Evolutionary conservation across 2,329 filamentous ascomycete species (phyloP), one percentile per base, ranked within the genome.

Genomic region (Sporothrix protearum): DNA sequence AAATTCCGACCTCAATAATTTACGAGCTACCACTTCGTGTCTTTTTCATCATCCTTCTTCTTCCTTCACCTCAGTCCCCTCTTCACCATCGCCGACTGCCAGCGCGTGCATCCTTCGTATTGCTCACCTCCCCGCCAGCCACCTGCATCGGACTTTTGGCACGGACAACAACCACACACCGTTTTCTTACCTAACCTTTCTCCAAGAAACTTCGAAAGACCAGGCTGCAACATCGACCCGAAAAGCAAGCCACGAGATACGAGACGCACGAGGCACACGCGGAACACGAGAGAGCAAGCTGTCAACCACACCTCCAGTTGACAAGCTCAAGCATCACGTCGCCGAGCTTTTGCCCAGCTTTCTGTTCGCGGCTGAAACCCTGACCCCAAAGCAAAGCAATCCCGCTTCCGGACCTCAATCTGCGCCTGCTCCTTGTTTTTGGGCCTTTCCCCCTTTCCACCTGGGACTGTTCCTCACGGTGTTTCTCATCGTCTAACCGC

Each of bases 21-120:
- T 55, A 68, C 49, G 66, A 42, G n/a, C 66, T 68, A 33, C 49
- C 66, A 49, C 66, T 57, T 68, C 49, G 66, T 28, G n/a, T 30
- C 25, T 30, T 30, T 28, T 33, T 42, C 30, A 39, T 55, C 66
- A 22, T 42, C 16, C 33, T 22, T 68, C 33, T 30, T 51, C 39
- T 47, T 53, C 66, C n/a, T 55, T 53, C 25, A 67, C 64, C 25
- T 51, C 45, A 16, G n/a, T n/a, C 51, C 28, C 53, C 36, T 42
- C 16, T 49, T 30, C 42, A 51, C 19, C 64, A 49, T 51, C 64
- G 28, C 16, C 28, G 9, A 30, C 45, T 55, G 33, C 49, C 33
- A 9, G 30, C n/a, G 30, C 28, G n/a, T 51, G 28, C 30, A 33
- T 68, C 42, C 63, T 28, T 68, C 66, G 66, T 68, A 68, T 68